A percentile compares a stretch with the other conserved stretches of the same genome.
These are phyloP conservation scores for Exophiala dermatitidis DNA, from an alignment of 2,329 filamentous ascomycete genomes.

Conservation along the genomic window DNA sequence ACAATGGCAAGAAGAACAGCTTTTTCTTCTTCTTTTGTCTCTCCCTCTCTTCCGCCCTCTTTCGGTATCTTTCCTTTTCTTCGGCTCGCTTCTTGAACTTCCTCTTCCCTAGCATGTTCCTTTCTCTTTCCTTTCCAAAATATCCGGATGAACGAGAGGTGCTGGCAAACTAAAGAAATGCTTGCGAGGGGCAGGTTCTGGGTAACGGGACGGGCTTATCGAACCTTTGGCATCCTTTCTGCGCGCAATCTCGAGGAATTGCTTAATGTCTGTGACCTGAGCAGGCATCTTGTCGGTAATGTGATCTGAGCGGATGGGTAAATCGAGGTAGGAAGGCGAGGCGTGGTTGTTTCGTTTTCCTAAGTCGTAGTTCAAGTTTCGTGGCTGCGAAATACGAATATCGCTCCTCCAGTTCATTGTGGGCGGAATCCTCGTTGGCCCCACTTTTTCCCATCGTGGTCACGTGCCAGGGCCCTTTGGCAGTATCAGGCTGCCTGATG, in stretches of 20 bases:
- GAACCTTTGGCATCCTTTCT: slow-evolving; percentile 98
- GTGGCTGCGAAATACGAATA: neutral
- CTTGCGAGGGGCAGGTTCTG: neutral
- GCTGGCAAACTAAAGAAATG: neutral
- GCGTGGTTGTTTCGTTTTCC: neutral
- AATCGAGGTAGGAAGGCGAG: neutral
- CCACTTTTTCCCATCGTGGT: neutral
- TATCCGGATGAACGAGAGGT: neutral
- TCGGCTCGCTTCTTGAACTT: no score
- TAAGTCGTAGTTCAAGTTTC: neutral
- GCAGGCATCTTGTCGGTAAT: slow-evolving; percentile 72
- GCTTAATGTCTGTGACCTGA: slow-evolving; percentile 97
- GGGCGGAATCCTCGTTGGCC: neutral
- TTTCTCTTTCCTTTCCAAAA: neutral
- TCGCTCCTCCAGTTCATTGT: neutral
- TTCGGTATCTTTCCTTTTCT: no score
- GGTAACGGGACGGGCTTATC: slow-evolving; percentile 40
- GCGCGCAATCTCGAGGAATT: slow-evolving; percentile 99
- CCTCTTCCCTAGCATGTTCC: neutral
- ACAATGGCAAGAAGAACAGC: no score
- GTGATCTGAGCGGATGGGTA: neutral
- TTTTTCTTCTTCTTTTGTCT: no score
- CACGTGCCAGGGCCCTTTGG: neutral
- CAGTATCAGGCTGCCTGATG: no score
- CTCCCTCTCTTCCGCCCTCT: no score